A percentile compares a stretch with the other conserved stretches of the same genome.
Evolutionary conservation across 2,329 filamentous ascomycete species (phyloP).

Genomic region (Calonectria henricotiae): DNA sequence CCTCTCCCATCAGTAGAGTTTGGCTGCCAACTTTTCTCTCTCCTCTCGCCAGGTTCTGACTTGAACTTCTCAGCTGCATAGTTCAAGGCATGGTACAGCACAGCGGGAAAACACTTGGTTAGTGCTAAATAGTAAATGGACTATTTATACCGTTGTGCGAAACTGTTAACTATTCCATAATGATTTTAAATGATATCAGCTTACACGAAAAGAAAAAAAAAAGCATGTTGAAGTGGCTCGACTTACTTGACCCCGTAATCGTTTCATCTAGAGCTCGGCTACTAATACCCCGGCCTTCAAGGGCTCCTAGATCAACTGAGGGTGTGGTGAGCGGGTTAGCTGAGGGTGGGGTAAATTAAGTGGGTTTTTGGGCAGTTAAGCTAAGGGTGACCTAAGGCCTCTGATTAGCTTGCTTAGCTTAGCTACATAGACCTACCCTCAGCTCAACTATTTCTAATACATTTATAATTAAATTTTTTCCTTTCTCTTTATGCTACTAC

Average conservation of each 20-base stretch:
- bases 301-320: too few species aligned
- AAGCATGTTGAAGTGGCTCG: background rate
- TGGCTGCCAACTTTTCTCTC: background rate
- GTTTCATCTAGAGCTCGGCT: background rate
- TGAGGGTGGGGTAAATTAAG: too few species aligned
- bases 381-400: too few species aligned
- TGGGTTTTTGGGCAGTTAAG: too few species aligned
- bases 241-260: background rate
- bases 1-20: constrained; percentile 9
- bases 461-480: too few species aligned
- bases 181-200: background rate
- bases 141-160: too few species aligned
- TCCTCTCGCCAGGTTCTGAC: background rate
- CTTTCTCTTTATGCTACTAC: too few species aligned
- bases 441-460: too few species aligned
- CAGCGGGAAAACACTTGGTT: background rate
- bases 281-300: background rate
- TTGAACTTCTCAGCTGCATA: background rate
- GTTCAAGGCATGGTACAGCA: background rate
- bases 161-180: background rate
- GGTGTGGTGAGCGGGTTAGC: too few species aligned
- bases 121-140: too few species aligned
- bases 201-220: background rate
- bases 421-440: too few species aligned
- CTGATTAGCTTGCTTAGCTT: too few species aligned